A percentile compares a stretch with the other conserved stretches of the same genome.
phyloP scores from a whole-genome alignment of 306 rosid species.

The Chamaecrista fasciculata region DNA sequence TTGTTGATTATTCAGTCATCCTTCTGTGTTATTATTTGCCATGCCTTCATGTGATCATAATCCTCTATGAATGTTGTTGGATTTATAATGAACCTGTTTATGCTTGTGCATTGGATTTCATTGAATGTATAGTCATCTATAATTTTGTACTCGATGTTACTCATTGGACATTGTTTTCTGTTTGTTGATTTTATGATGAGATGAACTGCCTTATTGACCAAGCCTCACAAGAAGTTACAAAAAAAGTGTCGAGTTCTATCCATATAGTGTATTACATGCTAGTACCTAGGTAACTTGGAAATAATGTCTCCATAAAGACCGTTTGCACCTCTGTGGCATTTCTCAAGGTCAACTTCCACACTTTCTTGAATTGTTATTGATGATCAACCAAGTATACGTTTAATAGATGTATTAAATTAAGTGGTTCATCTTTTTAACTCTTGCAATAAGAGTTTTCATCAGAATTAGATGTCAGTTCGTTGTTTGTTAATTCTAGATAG shows the following conservation, averaged over 20 bases:
- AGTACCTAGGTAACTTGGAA: neutral
- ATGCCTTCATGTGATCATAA: neutral
- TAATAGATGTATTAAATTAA: neutral
- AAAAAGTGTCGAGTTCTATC: neutral
- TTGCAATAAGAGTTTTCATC: neutral
- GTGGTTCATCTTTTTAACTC: neutral
- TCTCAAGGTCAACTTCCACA: neutral
- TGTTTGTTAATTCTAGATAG: neutral
- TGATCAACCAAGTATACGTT: neutral
- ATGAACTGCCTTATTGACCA: neutral
- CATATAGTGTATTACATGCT: neutral
- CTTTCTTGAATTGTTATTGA: neutral
- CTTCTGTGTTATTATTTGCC: neutral
- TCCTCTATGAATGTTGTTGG: neutral
- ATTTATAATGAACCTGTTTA: neutral
- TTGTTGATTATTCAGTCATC: neutral
- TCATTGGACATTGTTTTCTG: neutral
- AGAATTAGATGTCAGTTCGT: neutral
- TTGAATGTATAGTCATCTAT: neutral
- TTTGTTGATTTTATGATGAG: neutral
- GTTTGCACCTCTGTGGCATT: neutral
- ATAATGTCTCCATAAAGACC: neutral
- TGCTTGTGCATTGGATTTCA: neutral
- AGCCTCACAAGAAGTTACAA: neutral
- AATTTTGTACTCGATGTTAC: neutral